phyloP scores from a whole-genome alignment of 129 eudicot genomes.

The Saposhnikovia divaricata region DNA sequence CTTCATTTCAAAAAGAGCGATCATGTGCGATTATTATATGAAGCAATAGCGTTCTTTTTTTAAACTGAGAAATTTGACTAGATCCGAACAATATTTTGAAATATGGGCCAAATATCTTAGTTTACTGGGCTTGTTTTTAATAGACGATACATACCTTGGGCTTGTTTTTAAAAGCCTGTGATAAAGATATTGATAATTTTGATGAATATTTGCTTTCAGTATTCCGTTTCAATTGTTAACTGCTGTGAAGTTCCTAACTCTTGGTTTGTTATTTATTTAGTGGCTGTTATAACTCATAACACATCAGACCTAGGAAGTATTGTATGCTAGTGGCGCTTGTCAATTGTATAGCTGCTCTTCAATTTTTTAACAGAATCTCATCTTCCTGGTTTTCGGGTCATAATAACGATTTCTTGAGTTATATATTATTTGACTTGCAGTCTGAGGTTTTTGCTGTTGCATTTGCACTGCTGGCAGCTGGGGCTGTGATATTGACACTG shows the following conservation, averaged over 20 bases:
- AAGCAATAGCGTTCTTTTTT: no score
- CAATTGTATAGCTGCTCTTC: not conserved
- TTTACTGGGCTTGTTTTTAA: no score
- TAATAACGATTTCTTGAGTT: not conserved
- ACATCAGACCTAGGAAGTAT: not conserved
- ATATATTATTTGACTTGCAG: conserved; percentile 29
- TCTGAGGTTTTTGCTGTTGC: conserved; percentile 90
- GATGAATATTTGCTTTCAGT: no score
- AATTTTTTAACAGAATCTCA: not conserved
- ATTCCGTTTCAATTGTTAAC: not conserved
- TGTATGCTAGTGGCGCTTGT: not conserved
- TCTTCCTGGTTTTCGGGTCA: not conserved
- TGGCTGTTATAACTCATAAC: not conserved
- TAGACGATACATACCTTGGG: no score
- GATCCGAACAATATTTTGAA: no score
- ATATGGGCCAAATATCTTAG: no score
- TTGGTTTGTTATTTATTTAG: not conserved
- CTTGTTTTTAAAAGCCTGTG: no score
- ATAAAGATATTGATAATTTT: no score
- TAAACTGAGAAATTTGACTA: no score
- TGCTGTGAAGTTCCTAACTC: not conserved
- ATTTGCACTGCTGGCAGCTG: conserved; percentile 93
- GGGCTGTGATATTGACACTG: conserved; percentile 88
- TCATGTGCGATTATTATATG: no score
- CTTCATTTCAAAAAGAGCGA: no score